Conservation (phyloP, 805 yeast genomes). For the Yamadazyma nakazawae region DNA sequence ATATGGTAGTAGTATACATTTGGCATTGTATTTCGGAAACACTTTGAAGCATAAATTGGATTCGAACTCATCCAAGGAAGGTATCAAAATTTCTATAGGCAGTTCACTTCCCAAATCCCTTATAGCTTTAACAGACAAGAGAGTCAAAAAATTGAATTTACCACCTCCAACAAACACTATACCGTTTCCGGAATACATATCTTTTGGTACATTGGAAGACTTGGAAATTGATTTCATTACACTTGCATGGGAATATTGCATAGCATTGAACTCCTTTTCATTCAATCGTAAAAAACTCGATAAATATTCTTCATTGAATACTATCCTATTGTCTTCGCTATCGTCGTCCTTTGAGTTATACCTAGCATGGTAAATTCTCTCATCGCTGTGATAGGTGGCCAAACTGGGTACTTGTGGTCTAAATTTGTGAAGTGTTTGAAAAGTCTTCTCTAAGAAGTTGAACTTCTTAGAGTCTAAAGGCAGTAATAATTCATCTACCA, state of each 20-base stretch:
- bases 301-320: conserved; percentile 54
- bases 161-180: conserved; percentile 81
- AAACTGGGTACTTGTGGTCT: conserved; percentile 45
- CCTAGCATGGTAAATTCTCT: conserved; percentile 54
- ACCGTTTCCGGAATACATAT: conserved; percentile 46
- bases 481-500: conserved; percentile 8
- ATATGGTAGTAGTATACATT: conserved; percentile 36
- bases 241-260: conserved; percentile 46
- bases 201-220: conserved; percentile 23
- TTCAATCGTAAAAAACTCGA: conserved; percentile 46
- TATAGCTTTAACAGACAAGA: conserved; percentile 60
- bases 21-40: conserved; percentile 37
- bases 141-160: conserved; percentile 65
- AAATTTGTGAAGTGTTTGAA: conserved; percentile 38
- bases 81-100: conserved; percentile 83
- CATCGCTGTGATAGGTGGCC: conserved; percentile 41
- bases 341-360: conserved; percentile 34
- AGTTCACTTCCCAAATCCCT: conserved; percentile 63
- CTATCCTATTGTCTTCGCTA: conserved; percentile 23
- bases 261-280: conserved; percentile 38
- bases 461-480: conserved; percentile 5
- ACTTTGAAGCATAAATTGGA: conserved; percentile 48
- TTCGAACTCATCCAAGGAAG: conserved; percentile 67
- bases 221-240: conserved; percentile 47
- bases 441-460: conserved; percentile 41